Conservation (phyloP, 495 filamentous ascomycete genomes). For the Neurospora pannonica region DNA sequence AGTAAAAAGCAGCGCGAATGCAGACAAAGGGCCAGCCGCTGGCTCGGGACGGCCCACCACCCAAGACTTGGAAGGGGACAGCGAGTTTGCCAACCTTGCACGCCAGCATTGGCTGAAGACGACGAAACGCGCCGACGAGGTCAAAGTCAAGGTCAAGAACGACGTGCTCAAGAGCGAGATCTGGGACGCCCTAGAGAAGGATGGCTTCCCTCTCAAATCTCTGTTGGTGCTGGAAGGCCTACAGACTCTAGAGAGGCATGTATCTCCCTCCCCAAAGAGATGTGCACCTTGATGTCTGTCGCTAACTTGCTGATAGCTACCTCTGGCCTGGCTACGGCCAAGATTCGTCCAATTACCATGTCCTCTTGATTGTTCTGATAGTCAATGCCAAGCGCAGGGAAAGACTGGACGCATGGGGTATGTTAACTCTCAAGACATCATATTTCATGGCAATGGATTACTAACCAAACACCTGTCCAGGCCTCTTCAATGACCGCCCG, state of each 20-base stretch:
- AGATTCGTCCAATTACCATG: constrained; percentile 81
- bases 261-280: not conserved
- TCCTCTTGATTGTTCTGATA: constrained; percentile 74
- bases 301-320: constrained; percentile 46
- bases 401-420: constrained; percentile 72
- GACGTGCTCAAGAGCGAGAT: constrained; percentile 82
- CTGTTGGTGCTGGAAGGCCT: constrained; percentile 81
- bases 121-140: constrained; percentile 37
- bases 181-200: constrained; percentile 81
- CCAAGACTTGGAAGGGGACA: constrained; percentile 59
- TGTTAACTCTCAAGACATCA: constrained; percentile 17
- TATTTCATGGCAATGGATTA: constrained; percentile 41
- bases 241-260: constrained; percentile 79
- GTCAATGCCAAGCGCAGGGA: constrained; percentile 84
- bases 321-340: constrained; percentile 92
- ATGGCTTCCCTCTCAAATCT: constrained; percentile 64
- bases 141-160: constrained; percentile 63
- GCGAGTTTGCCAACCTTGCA: constrained; percentile 72
- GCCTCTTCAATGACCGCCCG: constrained; percentile 67
- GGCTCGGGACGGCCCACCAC: constrained; percentile 28
- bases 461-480: constrained; percentile 20
- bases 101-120: constrained; percentile 73
- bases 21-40: constrained; percentile 23
- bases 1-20: constrained; percentile 33
- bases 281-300: not conserved